A percentile compares a stretch with the other conserved stretches of the same genome.
These are phyloP conservation scores for Cryptococcus sp. DNA, from an alignment of 1,284 basidiomycete species.

Conservation along the genomic window DNA sequence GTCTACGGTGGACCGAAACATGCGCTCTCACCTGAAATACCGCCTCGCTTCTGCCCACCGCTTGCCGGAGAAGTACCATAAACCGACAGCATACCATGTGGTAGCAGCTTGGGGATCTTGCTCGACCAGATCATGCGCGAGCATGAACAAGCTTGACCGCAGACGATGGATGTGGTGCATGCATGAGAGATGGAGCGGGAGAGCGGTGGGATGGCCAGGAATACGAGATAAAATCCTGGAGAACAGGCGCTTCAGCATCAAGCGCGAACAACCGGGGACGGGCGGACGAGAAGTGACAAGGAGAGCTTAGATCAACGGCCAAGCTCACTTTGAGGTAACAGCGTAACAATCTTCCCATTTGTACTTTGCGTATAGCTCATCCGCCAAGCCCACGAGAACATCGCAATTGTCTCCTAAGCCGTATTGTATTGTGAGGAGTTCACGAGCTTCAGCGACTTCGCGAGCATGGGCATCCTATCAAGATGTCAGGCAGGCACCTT, in stretches of 20 bases:
- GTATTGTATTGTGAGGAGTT: constrained; percentile 73
- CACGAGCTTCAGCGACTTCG: constrained; percentile 75
- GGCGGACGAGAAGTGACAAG: too few species aligned
- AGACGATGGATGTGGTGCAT: constrained; percentile 92
- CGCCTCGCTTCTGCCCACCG: constrained; percentile 87
- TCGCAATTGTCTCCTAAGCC: constrained; percentile 86
- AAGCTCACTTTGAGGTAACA: constrained; percentile 73
- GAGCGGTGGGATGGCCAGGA: constrained; percentile 76
- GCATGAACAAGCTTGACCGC: constrained; percentile 87
- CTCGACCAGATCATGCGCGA: constrained; percentile 94
- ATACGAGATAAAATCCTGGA: constrained; percentile 76
- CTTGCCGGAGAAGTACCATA: constrained; percentile 87
- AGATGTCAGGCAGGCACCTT: neutral
- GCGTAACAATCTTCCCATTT: constrained; percentile 92
- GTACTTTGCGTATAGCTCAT: constrained; percentile 82
- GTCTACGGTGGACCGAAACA: neutral
- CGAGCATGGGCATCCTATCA: constrained; percentile 68
- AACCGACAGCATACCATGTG: constrained; percentile 97
- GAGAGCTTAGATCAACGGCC: neutral
- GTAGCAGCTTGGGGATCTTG: constrained; percentile 86
- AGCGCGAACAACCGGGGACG: too few species aligned
- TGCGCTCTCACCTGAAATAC: constrained; percentile 74
- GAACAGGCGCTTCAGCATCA: neutral
- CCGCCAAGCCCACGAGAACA: constrained; percentile 86
- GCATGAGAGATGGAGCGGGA: constrained; percentile 94